Conservation (phyloP, 2,329 filamentous ascomycete species). For the Zymoseptoria crescenta region DNA sequence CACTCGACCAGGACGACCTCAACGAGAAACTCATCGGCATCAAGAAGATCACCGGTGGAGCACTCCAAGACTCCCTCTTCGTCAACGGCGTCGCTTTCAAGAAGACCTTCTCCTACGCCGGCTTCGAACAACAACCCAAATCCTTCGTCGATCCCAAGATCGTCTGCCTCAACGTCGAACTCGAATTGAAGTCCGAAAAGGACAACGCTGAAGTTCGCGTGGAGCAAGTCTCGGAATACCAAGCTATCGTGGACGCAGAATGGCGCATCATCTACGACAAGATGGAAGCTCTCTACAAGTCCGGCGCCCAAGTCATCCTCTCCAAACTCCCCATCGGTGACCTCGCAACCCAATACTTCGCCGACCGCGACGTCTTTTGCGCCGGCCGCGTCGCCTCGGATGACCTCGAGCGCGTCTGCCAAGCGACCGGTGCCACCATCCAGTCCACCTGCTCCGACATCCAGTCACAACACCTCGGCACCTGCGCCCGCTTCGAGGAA, state of each 20-base stretch:
- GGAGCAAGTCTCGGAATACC: conserved; percentile 97
- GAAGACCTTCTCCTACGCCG: conserved; percentile 98
- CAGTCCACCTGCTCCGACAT: conserved; percentile 98
- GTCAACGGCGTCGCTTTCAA: conserved; percentile 98
- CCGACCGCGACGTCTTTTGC: conserved; percentile 96
- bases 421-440: conserved; percentile 83
- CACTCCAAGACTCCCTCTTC: conserved; percentile 90
- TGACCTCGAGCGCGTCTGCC: conserved; percentile 92
- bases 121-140: conserved; percentile 98
- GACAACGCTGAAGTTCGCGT: conserved; percentile 98
- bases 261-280: conserved; percentile 99
- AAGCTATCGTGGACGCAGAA: conserved; percentile 97
- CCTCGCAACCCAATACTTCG: conserved; percentile 89
- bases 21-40: conserved; percentile 97
- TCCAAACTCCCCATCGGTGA: conserved; percentile 97
- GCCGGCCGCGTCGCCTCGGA: conserved; percentile 85
- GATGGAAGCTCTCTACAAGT: conserved; percentile 88
- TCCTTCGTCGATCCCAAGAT: conserved; percentile 91
- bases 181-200: conserved; percentile 98
- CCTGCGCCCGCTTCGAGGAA: conserved; percentile 86
- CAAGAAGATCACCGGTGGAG: conserved; percentile 96
- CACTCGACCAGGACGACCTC: conserved; percentile 90
- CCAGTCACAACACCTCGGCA: conserved; percentile 76
- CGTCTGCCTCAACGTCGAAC: conserved; percentile 92
- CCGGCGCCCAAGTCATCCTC: conserved; percentile 92